phyloP scores from a whole-genome alignment of 2,329 filamentous ascomycete species.

The Penicillium brevicompactum region DNA sequence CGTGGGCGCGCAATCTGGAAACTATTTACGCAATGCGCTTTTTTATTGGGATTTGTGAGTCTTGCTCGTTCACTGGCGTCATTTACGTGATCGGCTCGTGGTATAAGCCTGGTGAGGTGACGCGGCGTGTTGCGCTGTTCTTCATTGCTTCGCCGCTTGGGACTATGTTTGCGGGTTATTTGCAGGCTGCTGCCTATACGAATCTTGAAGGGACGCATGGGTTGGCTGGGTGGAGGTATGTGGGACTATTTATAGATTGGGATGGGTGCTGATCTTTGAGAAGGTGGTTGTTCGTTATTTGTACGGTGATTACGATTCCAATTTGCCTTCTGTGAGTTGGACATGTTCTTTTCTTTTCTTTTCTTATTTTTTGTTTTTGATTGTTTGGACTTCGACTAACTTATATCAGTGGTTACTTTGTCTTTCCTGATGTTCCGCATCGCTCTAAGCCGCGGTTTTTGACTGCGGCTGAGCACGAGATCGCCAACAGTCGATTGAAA shows the following conservation, averaged over 20 bases:
- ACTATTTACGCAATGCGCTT: slow-evolving; percentile 2
- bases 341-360: background rate
- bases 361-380: background rate
- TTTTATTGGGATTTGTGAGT: slow-evolving; percentile 4
- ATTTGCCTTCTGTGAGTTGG: slow-evolving; percentile 16
- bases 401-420: slow-evolving; percentile 19
- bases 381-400: background rate
- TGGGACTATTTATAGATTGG: background rate
- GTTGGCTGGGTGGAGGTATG: slow-evolving; percentile 8
- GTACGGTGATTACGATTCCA: slow-evolving; percentile 25
- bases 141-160: slow-evolving; percentile 17
- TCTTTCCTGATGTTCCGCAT: slow-evolving; percentile 35
- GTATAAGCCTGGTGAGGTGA: slow-evolving; percentile 19
- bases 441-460: slow-evolving; percentile 21
- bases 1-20: slow-evolving; percentile 15
- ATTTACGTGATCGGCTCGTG: slow-evolving; percentile 20
- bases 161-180: slow-evolving; percentile 19
- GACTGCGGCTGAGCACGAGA: slow-evolving; percentile 11
- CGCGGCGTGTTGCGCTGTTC: slow-evolving; percentile 18
- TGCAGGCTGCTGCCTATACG: slow-evolving; percentile 20
- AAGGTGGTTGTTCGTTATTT: slow-evolving; percentile 36
- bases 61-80: slow-evolving; percentile 36
- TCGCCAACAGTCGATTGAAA: slow-evolving; percentile 21
- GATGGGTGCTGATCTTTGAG: background rate
- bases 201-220: slow-evolving; percentile 15